Conservation (phyloP, 1,284 basidiomycete species). For the Mrakiaceae sp. region DNA sequence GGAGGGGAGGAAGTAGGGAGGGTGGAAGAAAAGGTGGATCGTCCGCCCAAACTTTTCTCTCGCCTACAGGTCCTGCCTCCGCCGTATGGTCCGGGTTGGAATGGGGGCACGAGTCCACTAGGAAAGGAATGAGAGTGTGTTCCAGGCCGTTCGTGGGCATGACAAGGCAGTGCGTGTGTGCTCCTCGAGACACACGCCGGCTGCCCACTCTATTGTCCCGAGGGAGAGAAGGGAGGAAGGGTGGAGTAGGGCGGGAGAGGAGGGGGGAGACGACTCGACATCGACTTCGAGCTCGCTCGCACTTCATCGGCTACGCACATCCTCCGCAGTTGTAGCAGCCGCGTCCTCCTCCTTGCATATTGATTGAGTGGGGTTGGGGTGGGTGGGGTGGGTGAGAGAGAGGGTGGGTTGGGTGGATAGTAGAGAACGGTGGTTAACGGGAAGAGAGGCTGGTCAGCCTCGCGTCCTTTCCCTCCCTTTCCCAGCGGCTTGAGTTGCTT, state of each 20-base stretch:
- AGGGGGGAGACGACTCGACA: neutral
- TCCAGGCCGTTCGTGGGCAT: neutral
- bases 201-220: neutral
- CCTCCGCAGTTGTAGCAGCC: slow-evolving; percentile 18
- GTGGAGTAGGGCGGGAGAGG: neutral
- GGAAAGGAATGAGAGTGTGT: neutral
- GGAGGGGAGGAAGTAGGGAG: neutral
- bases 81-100: neutral
- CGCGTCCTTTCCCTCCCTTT: too few relatives aligned
- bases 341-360: too few relatives aligned
- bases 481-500: too few relatives aligned
- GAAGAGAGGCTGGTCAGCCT: too few relatives aligned
- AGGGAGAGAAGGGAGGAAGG: neutral
- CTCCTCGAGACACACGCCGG: neutral
- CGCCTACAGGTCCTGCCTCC: too few relatives aligned
- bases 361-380: too few relatives aligned
- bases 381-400: too few relatives aligned
- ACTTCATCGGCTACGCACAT: slow-evolving; percentile 7
- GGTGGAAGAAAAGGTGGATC: neutral
- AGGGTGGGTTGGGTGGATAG: too few relatives aligned
- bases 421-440: too few relatives aligned
- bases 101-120: neutral
- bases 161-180: neutral
- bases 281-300: neutral
- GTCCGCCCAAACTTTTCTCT: too few relatives aligned